Percentiles rank a stretch among this genome's conserved stretches.
phyloP scores from a whole-genome alignment of 1,139 yeast species.

The Nadsonia commutata region DNA sequence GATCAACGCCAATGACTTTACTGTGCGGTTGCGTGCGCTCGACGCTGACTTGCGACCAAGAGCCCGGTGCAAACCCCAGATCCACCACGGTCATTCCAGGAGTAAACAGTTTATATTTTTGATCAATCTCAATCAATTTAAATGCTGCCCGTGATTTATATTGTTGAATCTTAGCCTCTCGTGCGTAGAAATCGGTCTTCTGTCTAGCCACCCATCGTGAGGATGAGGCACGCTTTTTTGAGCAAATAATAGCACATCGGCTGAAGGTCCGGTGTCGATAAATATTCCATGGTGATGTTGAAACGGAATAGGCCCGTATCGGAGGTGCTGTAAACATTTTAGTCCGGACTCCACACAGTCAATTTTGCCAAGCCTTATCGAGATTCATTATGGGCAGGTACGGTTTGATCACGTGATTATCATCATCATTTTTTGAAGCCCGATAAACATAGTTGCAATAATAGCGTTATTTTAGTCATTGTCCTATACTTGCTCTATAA shows the following conservation, averaged over 20 bases:
- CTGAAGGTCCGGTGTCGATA: not conserved
- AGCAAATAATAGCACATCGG: constrained; percentile 1
- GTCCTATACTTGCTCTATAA: too few relatives aligned
- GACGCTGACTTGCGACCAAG: constrained; percentile 79
- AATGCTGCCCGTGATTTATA: constrained; percentile 82
- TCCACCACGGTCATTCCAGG: constrained; percentile 56
- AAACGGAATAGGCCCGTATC: too few relatives aligned
- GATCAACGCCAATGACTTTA: constrained; percentile 69
- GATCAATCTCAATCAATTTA: constrained; percentile 53
- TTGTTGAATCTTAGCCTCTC: constrained; percentile 48
- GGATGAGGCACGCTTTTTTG: constrained; percentile 31
- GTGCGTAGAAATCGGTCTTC: constrained; percentile 43
- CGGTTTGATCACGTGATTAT: too few relatives aligned
- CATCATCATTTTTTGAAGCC: too few relatives aligned
- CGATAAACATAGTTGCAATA: too few relatives aligned
- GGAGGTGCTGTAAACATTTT: too few relatives aligned
- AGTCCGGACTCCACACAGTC: too few relatives aligned
- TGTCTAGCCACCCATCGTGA: constrained; percentile 65
- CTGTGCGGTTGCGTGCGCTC: constrained; percentile 44
- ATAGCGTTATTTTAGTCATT: too few relatives aligned
- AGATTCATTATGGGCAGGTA: too few relatives aligned
- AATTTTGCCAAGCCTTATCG: too few relatives aligned
- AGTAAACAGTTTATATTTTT: constrained; percentile 43
- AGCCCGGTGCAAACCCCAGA: constrained; percentile 91
- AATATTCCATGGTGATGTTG: not conserved